Percentiles rank a stretch among this genome's conserved stretches.
Conservation (phyloP, 192 early-diverging fungal species). For the Neocallimastix lanati region DNA sequence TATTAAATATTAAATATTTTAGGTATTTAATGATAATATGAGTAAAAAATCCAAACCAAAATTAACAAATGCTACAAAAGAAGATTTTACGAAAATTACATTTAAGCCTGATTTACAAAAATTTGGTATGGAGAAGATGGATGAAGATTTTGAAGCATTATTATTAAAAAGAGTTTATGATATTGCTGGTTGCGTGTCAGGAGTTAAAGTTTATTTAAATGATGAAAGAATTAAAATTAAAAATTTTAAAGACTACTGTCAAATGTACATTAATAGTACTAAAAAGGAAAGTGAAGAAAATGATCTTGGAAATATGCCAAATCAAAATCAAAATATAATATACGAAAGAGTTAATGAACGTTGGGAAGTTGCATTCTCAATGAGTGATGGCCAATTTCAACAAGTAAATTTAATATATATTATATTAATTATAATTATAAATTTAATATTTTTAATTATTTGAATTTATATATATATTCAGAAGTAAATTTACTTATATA, state of each 20-base stretch:
- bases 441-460: too few species aligned
- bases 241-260: slow-evolving; percentile 76
- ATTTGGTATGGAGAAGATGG: slow-evolving; percentile 73
- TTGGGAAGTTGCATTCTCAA: slow-evolving; percentile 84
- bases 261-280: slow-evolving; percentile 40
- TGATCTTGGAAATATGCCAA: slow-evolving; percentile 1
- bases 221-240: slow-evolving; percentile 62
- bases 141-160: slow-evolving; percentile 70
- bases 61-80: slow-evolving; percentile 43
- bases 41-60: slow-evolving; percentile 47
- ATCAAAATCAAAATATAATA: slow-evolving; percentile 22
- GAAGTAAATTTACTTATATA: too few species aligned
- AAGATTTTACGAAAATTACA: slow-evolving; percentile 78
- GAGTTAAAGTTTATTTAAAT: slow-evolving; percentile 76
- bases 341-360: slow-evolving; percentile 61
- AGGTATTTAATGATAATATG: slow-evolving; percentile 81
- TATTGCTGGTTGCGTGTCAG: slow-evolving; percentile 66
- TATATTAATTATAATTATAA: too few species aligned
- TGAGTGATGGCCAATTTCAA: slow-evolving; percentile 89
- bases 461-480: too few species aligned
- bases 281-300: slow-evolving; percentile 9
- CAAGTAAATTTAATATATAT: slow-evolving; percentile 47
- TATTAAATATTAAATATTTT: too few species aligned
- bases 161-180: slow-evolving; percentile 87
- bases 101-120: slow-evolving; percentile 85